Base-by-base conservation (phyloP, 495 filamentous ascomycete species). In the Trichoderma reesei region DNA sequence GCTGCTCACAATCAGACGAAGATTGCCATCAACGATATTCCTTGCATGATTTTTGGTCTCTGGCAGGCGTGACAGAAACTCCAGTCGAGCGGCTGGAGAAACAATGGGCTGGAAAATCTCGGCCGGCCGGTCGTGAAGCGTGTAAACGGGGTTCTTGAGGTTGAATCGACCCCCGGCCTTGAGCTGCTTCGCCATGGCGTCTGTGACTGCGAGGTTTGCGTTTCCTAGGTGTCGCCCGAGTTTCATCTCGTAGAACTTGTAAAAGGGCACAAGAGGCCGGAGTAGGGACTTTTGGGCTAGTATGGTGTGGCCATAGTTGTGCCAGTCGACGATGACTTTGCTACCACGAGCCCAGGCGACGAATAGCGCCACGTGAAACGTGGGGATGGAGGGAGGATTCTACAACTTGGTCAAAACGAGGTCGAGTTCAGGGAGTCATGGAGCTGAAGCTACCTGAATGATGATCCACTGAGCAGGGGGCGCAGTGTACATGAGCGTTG, bases 281-380 rank as follows among this genome's bases (percentile, higher is more conserved):
- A 44, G 86, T 70, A 76, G 90, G 83, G 71, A 90, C 68, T 68
- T 80, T 46, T 74, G 73, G 31, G 89, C 85, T 5, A 99, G 85
- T 65, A 98, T 93, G n/a, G 89, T 92, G 80, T 90, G 96, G 66
- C 94, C 93, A 74, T 96, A 96, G 74, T 99, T 99, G 78, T 99
- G 94, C 94, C 94, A 99, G 75, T 99, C 94, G 64, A 98, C 91
- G 41, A 97, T 80, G 3, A 97, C 83, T 64, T 81, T 82, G 33
- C 89, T 93, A 65, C 90, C 86, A 46, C 95, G 89, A 62, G 96
- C 76, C 69, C 84, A 85, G 70, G 89, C 91, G 60, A 89, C 77
- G 10, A 91, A 63, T 13, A 85, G 78, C 3, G 92, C 86, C 59
- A 98, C 77, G 34, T 85, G 81, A 5, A 99, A 81, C 1, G 91